Percentiles rank a stretch among this genome's conserved stretches.
phyloP scores from a whole-genome alignment of 768 basidiomycete genomes.

The Tulasnella sp. region DNA sequence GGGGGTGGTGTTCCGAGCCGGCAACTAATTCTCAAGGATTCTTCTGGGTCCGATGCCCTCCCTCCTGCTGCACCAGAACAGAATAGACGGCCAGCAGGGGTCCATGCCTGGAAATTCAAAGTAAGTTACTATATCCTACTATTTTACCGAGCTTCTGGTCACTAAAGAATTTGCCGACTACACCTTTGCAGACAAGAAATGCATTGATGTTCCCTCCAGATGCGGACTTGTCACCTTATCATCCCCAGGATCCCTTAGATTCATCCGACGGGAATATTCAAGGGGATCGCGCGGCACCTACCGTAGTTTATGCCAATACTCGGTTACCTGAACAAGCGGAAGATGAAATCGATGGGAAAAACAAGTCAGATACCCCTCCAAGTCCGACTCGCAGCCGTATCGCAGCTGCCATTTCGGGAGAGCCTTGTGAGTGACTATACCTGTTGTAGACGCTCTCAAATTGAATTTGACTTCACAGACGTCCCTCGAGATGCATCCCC shows the following conservation, averaged over 20 bases:
- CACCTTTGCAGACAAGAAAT: slow-evolving; percentile 60
- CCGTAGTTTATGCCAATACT: slow-evolving; percentile 70
- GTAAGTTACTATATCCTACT: slow-evolving; percentile 27
- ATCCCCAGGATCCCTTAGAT: slow-evolving; percentile 29
- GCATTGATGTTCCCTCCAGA: slow-evolving; percentile 93
- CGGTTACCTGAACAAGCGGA: slow-evolving; percentile 61
- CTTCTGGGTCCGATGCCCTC: too few species aligned
- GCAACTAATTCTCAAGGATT: too few species aligned
- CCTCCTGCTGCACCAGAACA: too few species aligned
- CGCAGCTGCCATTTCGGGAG: slow-evolving; percentile 84
- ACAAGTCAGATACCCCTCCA: slow-evolving; percentile 47
- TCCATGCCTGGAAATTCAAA: slow-evolving; percentile 77
- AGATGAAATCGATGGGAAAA: slow-evolving; percentile 31
- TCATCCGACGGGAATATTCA: slow-evolving; percentile 22
- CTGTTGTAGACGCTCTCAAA: slow-evolving; percentile 5
- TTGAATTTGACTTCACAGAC: slow-evolving; percentile 3
- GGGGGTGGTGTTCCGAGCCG: too few species aligned
- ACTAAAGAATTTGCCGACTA: neutral
- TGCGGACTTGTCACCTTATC: slow-evolving; percentile 72
- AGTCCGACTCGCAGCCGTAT: slow-evolving; percentile 88
- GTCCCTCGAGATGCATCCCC: slow-evolving; percentile 22
- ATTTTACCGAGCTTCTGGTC: slow-evolving; percentile 4
- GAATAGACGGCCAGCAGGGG: slow-evolving; percentile 56
- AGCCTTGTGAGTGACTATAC: slow-evolving; percentile 53
- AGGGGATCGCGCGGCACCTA: slow-evolving; percentile 34